Conservation (phyloP, 2,329 filamentous ascomycete genomes). For the Clonostachys rhizophaga region DNA sequence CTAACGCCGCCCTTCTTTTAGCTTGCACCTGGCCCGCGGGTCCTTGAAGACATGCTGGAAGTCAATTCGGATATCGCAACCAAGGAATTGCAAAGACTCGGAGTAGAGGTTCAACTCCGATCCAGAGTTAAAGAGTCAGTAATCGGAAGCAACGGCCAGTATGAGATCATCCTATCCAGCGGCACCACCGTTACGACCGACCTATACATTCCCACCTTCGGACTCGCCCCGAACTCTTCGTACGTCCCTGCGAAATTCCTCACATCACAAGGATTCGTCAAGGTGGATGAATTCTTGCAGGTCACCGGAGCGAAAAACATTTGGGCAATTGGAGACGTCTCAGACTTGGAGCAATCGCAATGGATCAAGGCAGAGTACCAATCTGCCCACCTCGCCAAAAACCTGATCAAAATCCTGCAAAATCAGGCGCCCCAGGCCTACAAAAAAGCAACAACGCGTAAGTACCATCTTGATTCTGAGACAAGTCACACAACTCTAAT, state of each 20-base stretch:
- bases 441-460: too few relatives aligned
- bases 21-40: too few relatives aligned
- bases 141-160: constrained; percentile 26
- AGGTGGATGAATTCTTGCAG: constrained; percentile 44
- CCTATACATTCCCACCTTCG: constrained; percentile 52
- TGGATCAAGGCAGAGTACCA: too few relatives aligned
- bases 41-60: too few relatives aligned
- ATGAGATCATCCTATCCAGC: constrained; percentile 32
- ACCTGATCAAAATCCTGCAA: too few relatives aligned
- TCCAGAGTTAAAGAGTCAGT: constrained; percentile 25
- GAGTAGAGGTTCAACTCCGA: constrained; percentile 39
- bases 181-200: constrained; percentile 46
- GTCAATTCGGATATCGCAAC: too few relatives aligned
- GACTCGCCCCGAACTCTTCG: constrained; percentile 48
- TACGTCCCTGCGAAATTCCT: constrained; percentile 42
- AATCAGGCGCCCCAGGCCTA: too few relatives aligned
- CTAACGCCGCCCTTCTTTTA: too few relatives aligned
- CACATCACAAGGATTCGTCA: constrained; percentile 35
- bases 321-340: constrained; percentile 49
- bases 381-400: too few relatives aligned
- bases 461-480: too few relatives aligned
- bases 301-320: constrained; percentile 37
- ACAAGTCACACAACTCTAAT: too few relatives aligned
- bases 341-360: too few relatives aligned
- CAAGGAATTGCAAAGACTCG: constrained; percentile 45